A percentile compares a stretch with the other conserved stretches of the same genome.
Conservation (phyloP, 2,329 filamentous ascomycete genomes). For the Fusarium paranaense region DNA sequence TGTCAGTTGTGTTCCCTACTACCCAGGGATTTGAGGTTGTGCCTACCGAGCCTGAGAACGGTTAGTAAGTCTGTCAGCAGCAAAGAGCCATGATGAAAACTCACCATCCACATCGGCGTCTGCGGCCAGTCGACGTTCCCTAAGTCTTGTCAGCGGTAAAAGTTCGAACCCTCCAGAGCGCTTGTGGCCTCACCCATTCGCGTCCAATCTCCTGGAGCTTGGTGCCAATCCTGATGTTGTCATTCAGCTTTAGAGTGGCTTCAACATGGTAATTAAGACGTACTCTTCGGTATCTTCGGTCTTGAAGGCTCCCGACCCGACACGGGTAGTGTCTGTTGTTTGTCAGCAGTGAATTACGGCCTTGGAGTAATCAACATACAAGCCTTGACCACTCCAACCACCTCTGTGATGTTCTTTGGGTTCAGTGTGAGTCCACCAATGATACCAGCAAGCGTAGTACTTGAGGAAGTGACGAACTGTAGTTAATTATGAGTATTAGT, state of each 20-base stretch:
- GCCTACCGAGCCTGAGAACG: conserved; percentile 43
- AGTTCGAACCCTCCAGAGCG: no score
- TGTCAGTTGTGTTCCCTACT: conserved; percentile 33
- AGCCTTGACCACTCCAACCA: not conserved
- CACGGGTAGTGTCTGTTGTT: not conserved
- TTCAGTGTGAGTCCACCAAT: not conserved
- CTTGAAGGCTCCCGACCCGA: not conserved
- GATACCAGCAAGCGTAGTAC: not conserved
- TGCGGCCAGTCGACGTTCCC: conserved; percentile 66
- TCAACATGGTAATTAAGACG: not conserved
- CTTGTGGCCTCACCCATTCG: conserved; percentile 47
- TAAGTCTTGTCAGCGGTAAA: no score
- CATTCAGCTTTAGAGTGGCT: conserved; percentile 36
- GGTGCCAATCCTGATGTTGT: conserved; percentile 49
- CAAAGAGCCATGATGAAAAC: conserved; percentile 31
- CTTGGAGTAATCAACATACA: not conserved
- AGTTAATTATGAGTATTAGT: not conserved
- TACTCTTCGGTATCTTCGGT: not conserved
- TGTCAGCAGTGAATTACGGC: not conserved
- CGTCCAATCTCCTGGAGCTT: conserved; percentile 61
- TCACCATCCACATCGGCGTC: conserved; percentile 67
- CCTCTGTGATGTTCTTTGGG: not conserved
- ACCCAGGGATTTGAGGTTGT: conserved; percentile 29
- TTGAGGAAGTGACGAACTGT: not conserved
- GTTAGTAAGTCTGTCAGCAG: conserved; percentile 37